Evolutionary conservation across 768 basidiomycete species (phyloP).

Genomic region (Mycena leptocephala): DNA sequence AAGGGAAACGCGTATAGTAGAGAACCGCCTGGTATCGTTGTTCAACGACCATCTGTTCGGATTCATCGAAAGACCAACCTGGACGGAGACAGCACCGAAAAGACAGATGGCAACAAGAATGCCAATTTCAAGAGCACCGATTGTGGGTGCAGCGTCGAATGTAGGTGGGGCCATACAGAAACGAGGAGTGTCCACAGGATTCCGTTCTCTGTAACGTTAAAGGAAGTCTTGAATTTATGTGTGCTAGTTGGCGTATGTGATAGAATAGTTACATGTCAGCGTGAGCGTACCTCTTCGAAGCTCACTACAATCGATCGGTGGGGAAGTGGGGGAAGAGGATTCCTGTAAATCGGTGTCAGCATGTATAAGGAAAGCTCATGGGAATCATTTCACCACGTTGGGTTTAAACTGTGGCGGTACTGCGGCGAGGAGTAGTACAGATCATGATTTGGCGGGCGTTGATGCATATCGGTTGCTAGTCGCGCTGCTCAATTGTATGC

Average conservation of each 20-base stretch:
- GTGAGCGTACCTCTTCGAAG: not conserved
- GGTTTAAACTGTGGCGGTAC: not conserved
- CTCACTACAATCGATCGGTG: not conserved
- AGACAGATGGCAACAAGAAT: conserved; percentile 23
- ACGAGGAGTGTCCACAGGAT: not conserved
- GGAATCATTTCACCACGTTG: not conserved
- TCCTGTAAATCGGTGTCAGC: not conserved
- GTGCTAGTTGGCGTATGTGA: not conserved
- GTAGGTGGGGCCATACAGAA: not conserved
- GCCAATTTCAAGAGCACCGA: conserved; percentile 29
- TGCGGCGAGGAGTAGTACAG: not conserved
- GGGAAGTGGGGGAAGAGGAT: not conserved
- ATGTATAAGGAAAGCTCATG: not conserved
- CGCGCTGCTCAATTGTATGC: too few relatives aligned
- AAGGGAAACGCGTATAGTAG: conserved; percentile 26
- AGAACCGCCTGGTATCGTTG: not conserved
- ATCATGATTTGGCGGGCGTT: too few relatives aligned
- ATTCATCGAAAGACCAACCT: not conserved
- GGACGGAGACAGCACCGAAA: conserved; percentile 20
- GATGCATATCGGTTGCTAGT: too few relatives aligned
- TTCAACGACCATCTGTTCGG: too few relatives aligned
- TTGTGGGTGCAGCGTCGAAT: conserved; percentile 16
- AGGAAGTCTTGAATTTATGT: not conserved
- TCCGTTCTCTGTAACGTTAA: not conserved
- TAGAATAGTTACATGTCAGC: not conserved